These are phyloP conservation scores for Drechslerella coelobrocha DNA, from an alignment of 2,329 filamentous ascomycete genomes.

Conservation along the genomic window DNA sequence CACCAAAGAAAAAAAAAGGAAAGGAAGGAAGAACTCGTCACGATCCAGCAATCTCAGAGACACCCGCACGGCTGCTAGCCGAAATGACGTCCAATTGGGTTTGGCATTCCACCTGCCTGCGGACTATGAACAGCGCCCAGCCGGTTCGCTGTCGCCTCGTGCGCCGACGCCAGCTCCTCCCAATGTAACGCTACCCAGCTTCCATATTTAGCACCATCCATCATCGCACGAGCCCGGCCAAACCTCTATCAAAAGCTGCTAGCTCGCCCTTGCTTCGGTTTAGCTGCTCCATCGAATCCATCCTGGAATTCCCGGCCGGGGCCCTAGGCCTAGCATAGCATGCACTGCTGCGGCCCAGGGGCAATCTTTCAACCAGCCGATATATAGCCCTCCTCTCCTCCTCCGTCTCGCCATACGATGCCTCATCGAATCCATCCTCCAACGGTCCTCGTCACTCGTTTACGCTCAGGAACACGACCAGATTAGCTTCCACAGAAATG, in stretches of 20 bases:
- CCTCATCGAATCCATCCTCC: background rate
- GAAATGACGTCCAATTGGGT: background rate
- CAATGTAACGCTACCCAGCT: constrained; percentile 6
- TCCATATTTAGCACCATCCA: constrained; percentile 1
- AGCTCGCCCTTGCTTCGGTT: background rate
- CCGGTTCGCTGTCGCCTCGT: too few relatives aligned
- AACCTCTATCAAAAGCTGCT: background rate
- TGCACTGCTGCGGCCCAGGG: too few relatives aligned
- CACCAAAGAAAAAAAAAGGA: too few relatives aligned
- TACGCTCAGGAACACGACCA: constrained; percentile 1
- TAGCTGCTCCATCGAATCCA: background rate
- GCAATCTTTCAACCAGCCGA: too few relatives aligned
- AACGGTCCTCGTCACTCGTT: constrained; percentile 3
- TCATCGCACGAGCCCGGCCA: background rate
- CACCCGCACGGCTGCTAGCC: background rate
- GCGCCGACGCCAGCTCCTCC: background rate
- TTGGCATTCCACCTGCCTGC: constrained; percentile 7
- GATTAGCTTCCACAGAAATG: background rate
- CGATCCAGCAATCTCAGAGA: too few relatives aligned
- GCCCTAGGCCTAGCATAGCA: too few relatives aligned
- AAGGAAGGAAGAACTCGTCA: too few relatives aligned
- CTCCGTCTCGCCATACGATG: background rate
- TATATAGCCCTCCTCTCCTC: background rate
- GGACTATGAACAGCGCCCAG: too few relatives aligned
- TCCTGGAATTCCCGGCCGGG: background rate